Evolutionary conservation across 2,329 filamentous ascomycete genomes (phyloP), one percentile per base, ranked within the genome.

Genomic region (Curvularia sp.): DNA sequence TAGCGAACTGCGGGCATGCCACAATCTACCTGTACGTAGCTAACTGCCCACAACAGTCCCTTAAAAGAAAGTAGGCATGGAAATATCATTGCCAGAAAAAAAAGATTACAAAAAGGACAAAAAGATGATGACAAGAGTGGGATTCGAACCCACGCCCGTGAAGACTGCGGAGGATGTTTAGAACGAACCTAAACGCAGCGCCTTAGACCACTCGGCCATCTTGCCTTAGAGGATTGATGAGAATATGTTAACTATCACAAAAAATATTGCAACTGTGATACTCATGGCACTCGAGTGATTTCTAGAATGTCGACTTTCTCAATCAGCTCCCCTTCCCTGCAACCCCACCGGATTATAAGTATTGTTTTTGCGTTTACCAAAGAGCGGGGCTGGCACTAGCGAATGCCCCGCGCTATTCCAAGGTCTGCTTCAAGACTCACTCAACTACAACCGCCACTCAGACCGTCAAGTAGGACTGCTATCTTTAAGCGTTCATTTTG

Each of bases 151-250:
- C 68, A 68, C 68, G 68, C 63, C 55, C 41, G 48, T 67, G 46
- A 53, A 46, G 56, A 71, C 67, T 71, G 67, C 68, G 68, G 68
- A 47, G 36, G 54, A 55, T 61, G 55, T 47, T 58, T 58, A 61
- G 55, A 53, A 53, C 54, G 34, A 63, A 63, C 69, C 69, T 70
- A 71, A 71, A 71, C 69, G 65, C 66, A 70, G 65, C 67, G 69
- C 69, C 69, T 69, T 71, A 71, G 63, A 69, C 68, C 68, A 66
- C 68, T 70, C 65, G 66, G 66, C 66, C 39, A 42, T 5, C 21
- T 25, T 36, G 32, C 32, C 32, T n/a, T 36, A 36, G 3, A 6
- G 6, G n/a, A 36, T 36, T 36, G 12, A 36, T 36, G 32, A 3
- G n/a, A 6, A n/a, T 27, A 27, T 4, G 25, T 7, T 27, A 27